phyloP scores from a whole-genome alignment of 2,329 filamentous ascomycete species.

The Apiospora rasikravindrae region DNA sequence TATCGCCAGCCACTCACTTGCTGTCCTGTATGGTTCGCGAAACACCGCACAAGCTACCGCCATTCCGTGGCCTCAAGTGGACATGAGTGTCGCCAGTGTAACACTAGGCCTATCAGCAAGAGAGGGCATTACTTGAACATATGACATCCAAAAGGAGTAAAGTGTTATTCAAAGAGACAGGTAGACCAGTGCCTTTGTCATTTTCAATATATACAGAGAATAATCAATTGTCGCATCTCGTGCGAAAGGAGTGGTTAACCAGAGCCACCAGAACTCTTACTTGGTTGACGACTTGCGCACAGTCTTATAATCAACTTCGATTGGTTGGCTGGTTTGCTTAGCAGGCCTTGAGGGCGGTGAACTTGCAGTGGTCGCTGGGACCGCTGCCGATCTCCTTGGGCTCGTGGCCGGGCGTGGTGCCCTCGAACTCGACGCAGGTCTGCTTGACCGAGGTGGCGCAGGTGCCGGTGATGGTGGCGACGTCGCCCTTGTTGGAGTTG shows the following conservation, averaged over 20 bases:
- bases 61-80: not conserved
- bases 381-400: slow-evolving; percentile 29
- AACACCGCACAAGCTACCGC: not conserved
- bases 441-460: slow-evolving; percentile 30
- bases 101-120: not conserved
- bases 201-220: slow-evolving; percentile 1
- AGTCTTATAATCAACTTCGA: not conserved
- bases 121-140: not conserved
- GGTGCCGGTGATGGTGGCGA: slow-evolving; percentile 32
- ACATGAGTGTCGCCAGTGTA: not conserved
- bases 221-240: not conserved
- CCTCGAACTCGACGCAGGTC: slow-evolving; percentile 31
- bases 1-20: not conserved
- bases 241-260: not conserved
- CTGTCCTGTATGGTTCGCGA: not conserved
- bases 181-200: not conserved
- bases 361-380: slow-evolving; percentile 29
- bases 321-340: not conserved
- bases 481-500: slow-evolving; percentile 46
- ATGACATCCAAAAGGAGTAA: not conserved
- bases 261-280: not conserved
- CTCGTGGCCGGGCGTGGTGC: slow-evolving; percentile 31
- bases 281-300: not conserved
- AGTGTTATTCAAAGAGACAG: not conserved
- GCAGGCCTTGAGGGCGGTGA: slow-evolving; percentile 21